Evolutionary conservation across 2,329 filamentous ascomycete species (phyloP), one percentile per base, ranked within the genome.

Genomic region (Fusarium clavum): DNA sequence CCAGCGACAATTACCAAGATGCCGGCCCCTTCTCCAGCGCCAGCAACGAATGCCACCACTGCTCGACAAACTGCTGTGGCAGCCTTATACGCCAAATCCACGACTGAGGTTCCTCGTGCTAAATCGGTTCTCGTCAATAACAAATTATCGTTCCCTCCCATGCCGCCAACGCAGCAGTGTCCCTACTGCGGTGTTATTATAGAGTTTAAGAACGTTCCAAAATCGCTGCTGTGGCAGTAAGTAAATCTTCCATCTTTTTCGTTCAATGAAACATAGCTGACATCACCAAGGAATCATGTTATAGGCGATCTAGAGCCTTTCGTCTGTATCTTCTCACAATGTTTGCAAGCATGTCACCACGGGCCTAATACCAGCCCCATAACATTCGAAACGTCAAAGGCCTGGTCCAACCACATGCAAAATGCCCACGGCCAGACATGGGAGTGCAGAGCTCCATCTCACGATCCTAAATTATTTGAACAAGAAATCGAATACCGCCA

Each of bases 291-390:
- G 5, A 52, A 41, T 2, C 55, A 57, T 52, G 46, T 52, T 9
- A 57, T 44, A 4, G 40, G 46, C 13, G 55, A 57, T 4, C 27
- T 57, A 2, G 55, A 57, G 55, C 55, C 55, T 12, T 57, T 57
- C 5, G 14, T 44, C 3, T 57, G 55, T 14, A 8, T 57, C 5
- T 44, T 43, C 8, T 18, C 45, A 5, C 20, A 41, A 32, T 57
- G 55, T 8, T 6, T 49, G 34, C 10, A 57, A 27, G 22, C 14
- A 18, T 52, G 14, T 43, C 46, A 24, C 1, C n/a, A 43, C 6
- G 55, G 29, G 4, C 18, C 20, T 0, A 20, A 11, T 11, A 25
- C 11, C 40, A 20, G 5, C 2, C 55, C 24, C 1, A 40, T 52
- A 1, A 44, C 55, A 20, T 57, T 52, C 4, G 55, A 52, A 52